Base-by-base conservation (phyloP, 2,329 filamentous ascomycete species). In the Aureobasidium subglaciale region DNA sequence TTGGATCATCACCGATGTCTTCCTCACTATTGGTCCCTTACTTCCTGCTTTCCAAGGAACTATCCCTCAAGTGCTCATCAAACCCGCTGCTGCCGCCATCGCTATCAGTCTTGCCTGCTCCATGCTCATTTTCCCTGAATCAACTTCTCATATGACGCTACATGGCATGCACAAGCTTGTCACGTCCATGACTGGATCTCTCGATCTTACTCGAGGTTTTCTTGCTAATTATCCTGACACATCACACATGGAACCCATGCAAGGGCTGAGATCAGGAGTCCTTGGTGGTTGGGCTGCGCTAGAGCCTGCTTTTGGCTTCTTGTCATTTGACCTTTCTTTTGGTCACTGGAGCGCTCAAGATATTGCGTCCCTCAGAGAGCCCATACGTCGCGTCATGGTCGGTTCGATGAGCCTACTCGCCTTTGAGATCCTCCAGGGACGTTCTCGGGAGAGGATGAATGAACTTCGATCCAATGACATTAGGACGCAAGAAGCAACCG, bases 291-390 rank as follows among this genome's bases (percentile, higher is more conserved):
- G 55, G 55, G 55, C 45, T 27, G 37, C 27, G 10, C 30, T 57
- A 1, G 55, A 57, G 5, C 55, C 55, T 9, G 22, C 43, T 5
- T 50, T 56, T 20, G 71, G 63, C 0, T 79, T 79, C 52, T 61
- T 79, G 0, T 75, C 72, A 0, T 61, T 79, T 1, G 76, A 79
- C 57, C 67, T 78, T 18, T 77, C 75, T 0, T 64, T 73, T 3
- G 71, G 75, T 1, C 64, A 70, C 2, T 79, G 76, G 76, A 71
- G 65, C 15, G 64, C 75, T 1, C 69, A 73, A 8, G 74, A 78
- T 16, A 66, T 79, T 15, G 64, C 65, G 4, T 61, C 60, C 0
- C 56, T 79, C 6, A 66, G 72, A 11, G 65, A 65, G 4, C 68
- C 67, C 0, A 58, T 76, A 0, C 67, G 73, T 0, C 64, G 71